A percentile compares a stretch with the other conserved stretches of the same genome.
Conservation (phyloP, 2,329 filamentous ascomycete species). For the Cercospora sp. region DNA sequence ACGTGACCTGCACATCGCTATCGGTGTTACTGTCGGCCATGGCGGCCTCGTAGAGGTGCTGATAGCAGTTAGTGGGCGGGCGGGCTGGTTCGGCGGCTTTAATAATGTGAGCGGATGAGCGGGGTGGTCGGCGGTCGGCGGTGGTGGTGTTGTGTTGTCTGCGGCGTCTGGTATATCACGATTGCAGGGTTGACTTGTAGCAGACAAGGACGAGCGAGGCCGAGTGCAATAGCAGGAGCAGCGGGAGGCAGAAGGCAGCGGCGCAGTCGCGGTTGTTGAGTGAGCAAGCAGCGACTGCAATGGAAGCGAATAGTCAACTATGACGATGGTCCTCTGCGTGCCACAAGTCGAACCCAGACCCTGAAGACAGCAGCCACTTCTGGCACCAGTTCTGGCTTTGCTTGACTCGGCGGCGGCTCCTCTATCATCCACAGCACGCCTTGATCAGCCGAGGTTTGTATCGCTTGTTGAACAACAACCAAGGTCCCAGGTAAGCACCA, state of each 20-base stretch:
- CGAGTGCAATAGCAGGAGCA: background rate
- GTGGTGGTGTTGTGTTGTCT: background rate
- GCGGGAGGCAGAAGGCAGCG: background rate
- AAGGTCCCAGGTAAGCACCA: slow-evolving; percentile 15
- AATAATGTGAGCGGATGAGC: background rate
- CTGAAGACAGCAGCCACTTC: background rate
- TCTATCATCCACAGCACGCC: background rate
- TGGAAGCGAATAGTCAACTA: background rate
- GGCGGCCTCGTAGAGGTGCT: slow-evolving; percentile 18
- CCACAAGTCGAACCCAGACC: background rate
- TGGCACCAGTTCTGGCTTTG: background rate
- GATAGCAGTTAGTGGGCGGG: background rate
- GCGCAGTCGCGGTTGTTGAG: background rate
- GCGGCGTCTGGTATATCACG: background rate
- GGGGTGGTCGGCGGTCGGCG: background rate
- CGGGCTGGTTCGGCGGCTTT: background rate
- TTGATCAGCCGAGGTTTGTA: slow-evolving; percentile 2
- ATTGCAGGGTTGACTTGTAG: background rate
- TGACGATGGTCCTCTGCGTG: background rate
- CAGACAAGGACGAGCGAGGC: background rate
- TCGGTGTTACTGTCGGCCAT: slow-evolving; percentile 60
- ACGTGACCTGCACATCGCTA: slow-evolving; percentile 82
- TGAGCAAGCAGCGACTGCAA: background rate
- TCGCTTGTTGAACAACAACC: background rate
- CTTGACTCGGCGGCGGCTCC: background rate